Conservation (phyloP, 495 filamentous ascomycete genomes). For the Acidomyces sp. region DNA sequence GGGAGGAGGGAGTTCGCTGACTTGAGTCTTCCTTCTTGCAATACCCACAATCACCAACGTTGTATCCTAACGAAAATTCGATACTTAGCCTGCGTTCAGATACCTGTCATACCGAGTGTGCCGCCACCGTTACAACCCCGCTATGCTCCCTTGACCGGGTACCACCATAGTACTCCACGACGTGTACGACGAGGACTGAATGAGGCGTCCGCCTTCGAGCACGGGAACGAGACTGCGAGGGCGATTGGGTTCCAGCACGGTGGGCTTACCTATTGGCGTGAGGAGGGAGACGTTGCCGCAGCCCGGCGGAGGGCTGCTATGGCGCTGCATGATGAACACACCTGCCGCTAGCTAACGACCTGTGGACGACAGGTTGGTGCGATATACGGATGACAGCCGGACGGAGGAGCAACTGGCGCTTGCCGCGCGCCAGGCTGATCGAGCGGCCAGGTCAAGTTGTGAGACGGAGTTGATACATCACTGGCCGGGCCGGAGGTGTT, state of each 20-base stretch:
- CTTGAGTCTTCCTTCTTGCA: constrained; percentile 28
- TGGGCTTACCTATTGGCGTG: constrained; percentile 17
- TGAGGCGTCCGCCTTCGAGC: too few species aligned
- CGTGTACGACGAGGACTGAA: neutral
- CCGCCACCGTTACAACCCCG: too few species aligned
- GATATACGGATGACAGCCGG: too few species aligned
- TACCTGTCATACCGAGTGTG: neutral
- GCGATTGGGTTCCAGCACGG: constrained; percentile 2
- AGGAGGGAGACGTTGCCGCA: constrained; percentile 10
- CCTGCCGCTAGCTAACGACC: neutral
- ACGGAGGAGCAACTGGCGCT: too few species aligned
- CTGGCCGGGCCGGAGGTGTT: too few species aligned
- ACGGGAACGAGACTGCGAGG: too few species aligned
- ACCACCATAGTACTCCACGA: neutral
- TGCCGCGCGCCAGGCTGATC: too few species aligned
- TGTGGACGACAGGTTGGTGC: too few species aligned
- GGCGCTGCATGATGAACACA: constrained; percentile 16
- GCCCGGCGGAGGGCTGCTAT: neutral
- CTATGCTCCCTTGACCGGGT: too few species aligned
- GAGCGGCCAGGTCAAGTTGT: too few species aligned
- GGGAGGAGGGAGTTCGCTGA: constrained; percentile 29
- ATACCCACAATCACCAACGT: constrained; percentile 29
- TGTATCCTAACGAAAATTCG: constrained; percentile 23
- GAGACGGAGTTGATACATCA: too few species aligned
- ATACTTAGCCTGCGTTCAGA: constrained; percentile 11